Conservation (phyloP, 768 basidiomycete genomes). For the Pisolithus sp. region DNA sequence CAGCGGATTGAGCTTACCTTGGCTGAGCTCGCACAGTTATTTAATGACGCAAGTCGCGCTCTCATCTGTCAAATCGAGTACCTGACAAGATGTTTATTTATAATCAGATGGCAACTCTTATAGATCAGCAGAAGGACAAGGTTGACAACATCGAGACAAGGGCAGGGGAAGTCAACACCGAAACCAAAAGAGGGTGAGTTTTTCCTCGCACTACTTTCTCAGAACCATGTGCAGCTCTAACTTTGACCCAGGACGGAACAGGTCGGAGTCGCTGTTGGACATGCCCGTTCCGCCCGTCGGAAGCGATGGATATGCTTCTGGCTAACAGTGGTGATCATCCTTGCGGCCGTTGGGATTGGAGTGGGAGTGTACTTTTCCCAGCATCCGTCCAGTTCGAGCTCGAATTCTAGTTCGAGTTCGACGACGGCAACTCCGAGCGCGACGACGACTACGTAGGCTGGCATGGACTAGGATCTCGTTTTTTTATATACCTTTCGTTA, state of each 20-base stretch:
- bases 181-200: constrained; percentile 63
- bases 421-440: not conserved
- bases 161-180: constrained; percentile 54
- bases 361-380: constrained; percentile 24
- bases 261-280: constrained; percentile 60
- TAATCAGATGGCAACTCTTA: constrained; percentile 65
- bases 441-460: not conserved
- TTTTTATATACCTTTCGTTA: too few relatives aligned
- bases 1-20: constrained; percentile 80
- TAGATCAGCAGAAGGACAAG: constrained; percentile 75
- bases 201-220: not conserved
- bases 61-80: constrained; percentile 1
- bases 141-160: constrained; percentile 58
- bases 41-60: constrained; percentile 58
- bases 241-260: constrained; percentile 42
- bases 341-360: constrained; percentile 36
- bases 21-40: constrained; percentile 83
- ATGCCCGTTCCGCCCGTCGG: constrained; percentile 64
- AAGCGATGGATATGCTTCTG: constrained; percentile 86
- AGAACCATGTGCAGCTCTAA: not conserved
- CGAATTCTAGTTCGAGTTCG: constrained; percentile 1
- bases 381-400: constrained; percentile 2
- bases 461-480: not conserved
- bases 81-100: not conserved
- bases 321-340: constrained; percentile 50